Conservation (phyloP, 2,329 filamentous ascomycete species). For the Talaromyces amestolkiae region DNA sequence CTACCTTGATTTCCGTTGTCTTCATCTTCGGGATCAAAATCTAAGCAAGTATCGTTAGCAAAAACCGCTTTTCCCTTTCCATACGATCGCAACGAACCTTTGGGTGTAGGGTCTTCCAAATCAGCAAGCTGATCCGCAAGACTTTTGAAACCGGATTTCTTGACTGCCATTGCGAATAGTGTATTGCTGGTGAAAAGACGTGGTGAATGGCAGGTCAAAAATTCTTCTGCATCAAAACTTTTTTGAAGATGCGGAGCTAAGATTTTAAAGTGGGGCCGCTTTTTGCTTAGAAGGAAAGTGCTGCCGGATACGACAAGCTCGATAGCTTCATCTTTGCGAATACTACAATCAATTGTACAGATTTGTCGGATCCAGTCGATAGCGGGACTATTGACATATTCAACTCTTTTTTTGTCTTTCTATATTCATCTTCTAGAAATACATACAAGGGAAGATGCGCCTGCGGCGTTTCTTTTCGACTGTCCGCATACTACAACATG, state of each 20-base stretch:
- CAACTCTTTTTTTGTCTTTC: neutral
- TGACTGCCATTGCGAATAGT: neutral
- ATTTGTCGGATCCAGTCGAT: neutral
- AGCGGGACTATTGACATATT: neutral
- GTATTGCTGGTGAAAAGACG: neutral
- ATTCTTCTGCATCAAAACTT: slow-evolving; percentile 9
- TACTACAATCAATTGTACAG: neutral
- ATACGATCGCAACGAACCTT: slow-evolving; percentile 50
- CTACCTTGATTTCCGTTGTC: slow-evolving; percentile 56
- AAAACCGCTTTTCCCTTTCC: neutral
- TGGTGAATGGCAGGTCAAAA: neutral
- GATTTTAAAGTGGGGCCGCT: slow-evolving; percentile 7
- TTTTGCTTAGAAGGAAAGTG: slow-evolving; percentile 1
- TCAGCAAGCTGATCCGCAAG: slow-evolving; percentile 62
- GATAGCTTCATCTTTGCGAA: neutral
- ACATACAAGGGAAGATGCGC: slow-evolving; percentile 24
- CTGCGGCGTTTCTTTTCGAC: slow-evolving; percentile 57
- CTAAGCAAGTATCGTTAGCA: slow-evolving; percentile 45
- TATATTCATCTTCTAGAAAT: neutral
- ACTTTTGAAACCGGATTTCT: slow-evolving; percentile 29
- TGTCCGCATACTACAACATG: slow-evolving; percentile 61
- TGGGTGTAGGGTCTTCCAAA: slow-evolving; percentile 59
- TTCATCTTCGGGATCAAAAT: slow-evolving; percentile 75
- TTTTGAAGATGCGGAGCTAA: slow-evolving; percentile 19
- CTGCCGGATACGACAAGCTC: slow-evolving; percentile 8